Base-by-base conservation (phyloP, 1,284 basidiomycete species). In the Apiotrichum porosum region DNA sequence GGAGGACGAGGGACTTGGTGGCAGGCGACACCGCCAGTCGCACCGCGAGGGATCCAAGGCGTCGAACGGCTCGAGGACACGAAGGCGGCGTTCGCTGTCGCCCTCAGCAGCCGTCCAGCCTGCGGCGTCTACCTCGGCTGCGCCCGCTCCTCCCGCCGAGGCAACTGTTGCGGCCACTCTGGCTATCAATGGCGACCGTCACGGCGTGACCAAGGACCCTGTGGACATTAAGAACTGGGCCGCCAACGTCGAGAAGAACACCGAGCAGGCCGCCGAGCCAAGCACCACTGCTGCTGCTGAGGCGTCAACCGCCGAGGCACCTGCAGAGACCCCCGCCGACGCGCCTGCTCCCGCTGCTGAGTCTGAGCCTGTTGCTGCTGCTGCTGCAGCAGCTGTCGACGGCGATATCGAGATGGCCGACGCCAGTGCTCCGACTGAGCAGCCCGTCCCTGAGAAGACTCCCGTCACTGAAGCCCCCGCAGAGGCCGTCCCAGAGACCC, bases 1-100 rank as follows among this genome's bases (percentile, higher is more conserved):
- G 0, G 81, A 82, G 43, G 75, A 76, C n/a, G 79, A 80, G 41
- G 72, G 71, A 2, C 58, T 56, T 9, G 70, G 70, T 15, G 70
- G 71, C 0, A 48, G 72, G 39, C 60, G 58, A 52, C 70, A 74
- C 55, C 62, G 67, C 6, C 69, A 69, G 42, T 64, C 56, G 35
- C 65, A 72, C 51, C 64, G 65, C 38, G 60, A 61, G n/a, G 52
- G 37, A 4, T 46, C 44, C 10, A 43, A 47, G 40, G 23, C 19
- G n/a, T 37, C 34, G 12, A 33, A 18, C 19, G 39, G 43, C 10
- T 41, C 45, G 6, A 13, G 17, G n/a, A 12, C 38, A 12, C 44
- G 42, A 30, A 38, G 49, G 17, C 51, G 54, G 19, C 44, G 50
- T 4, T 54, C 52, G 4, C 30, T 36, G 17, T 54, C 51, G 12